Conservation (phyloP, 192 early-diverging fungal genomes). For the Podila minutissima region DNA sequence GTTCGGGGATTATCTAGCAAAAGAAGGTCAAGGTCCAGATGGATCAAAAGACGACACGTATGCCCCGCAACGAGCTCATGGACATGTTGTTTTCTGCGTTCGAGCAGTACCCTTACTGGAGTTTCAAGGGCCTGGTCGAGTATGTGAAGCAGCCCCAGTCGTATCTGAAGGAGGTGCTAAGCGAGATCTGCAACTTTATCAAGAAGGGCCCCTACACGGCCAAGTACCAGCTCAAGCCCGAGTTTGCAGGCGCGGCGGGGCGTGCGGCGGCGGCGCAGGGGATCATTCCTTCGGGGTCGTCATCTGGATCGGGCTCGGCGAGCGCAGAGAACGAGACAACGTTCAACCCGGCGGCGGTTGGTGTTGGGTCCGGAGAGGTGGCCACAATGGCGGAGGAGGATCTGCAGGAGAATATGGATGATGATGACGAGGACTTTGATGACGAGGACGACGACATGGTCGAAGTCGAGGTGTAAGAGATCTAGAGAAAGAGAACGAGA, state of each 20-base stretch:
- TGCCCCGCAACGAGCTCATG: slow-evolving; percentile 87
- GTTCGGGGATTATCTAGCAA: slow-evolving; percentile 37
- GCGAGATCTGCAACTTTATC: slow-evolving; percentile 82
- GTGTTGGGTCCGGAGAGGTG: slow-evolving; percentile 33
- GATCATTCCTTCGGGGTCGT: slow-evolving; percentile 2
- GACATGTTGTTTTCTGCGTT: slow-evolving; percentile 86
- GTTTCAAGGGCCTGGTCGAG: slow-evolving; percentile 86
- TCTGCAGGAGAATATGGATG: slow-evolving; percentile 44
- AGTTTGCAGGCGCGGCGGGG: slow-evolving; percentile 68
- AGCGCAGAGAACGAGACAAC: slow-evolving; percentile 44
- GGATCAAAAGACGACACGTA: slow-evolving; percentile 83
- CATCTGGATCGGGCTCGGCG: not conserved
- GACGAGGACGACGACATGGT: slow-evolving; percentile 42
- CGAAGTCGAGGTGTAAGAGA: slow-evolving; percentile 11
- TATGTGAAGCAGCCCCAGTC: slow-evolving; percentile 82
- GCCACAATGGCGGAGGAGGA: slow-evolving; percentile 28
- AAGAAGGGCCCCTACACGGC: slow-evolving; percentile 86
- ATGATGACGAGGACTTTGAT: slow-evolving; percentile 56
- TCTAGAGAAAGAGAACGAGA: not conserved
- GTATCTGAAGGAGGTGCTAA: slow-evolving; percentile 87
- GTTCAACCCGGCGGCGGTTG: slow-evolving; percentile 42
- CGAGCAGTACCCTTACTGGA: slow-evolving; percentile 83
- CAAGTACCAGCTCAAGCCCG: slow-evolving; percentile 87
- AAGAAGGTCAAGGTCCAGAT: slow-evolving; percentile 58
- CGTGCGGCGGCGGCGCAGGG: slow-evolving; percentile 32